Evolutionary conservation across 768 basidiomycete species (phyloP), one percentile per base, ranked within the genome.

Genomic region (Lentinula aciculospora): DNA sequence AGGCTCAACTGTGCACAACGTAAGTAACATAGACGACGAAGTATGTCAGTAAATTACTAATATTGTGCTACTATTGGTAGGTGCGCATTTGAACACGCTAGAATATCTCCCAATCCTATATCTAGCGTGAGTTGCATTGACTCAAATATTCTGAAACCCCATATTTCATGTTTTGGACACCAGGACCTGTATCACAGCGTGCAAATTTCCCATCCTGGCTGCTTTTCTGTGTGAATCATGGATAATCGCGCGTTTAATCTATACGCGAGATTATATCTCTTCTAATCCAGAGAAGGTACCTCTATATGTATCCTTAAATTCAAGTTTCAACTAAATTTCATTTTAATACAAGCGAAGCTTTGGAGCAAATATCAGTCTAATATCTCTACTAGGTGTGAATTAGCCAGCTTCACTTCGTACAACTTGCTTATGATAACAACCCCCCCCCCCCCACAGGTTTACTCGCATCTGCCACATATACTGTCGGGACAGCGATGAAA

Each of bases 1-100:
- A 55, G 67, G 42, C 81, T 80, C 68, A 81, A 81, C 66, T 81
- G 81, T 65, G 66, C 67, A n/a, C 81, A 81, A 56, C 75, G 80
- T 81, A 57, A 40, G 78, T 63, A 25, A 1, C 13, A 53, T 15
- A 2, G 19, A 1, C n/a, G 5, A 25, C 44, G 13, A 1, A 17
- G 25, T 13, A 8, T 10, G 15, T 27, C 13, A 56, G 42, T 32
- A n/a, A n/a, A n/a, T n/a, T n/a, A n/a, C 28, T 2, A 44, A 10
- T 45, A 19, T 5, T 28, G 37, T 23, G 9, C 5, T 25, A 15
- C 12, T 36, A 6, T 7, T 27, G 15, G 25, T 57, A 81, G 80
- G 79, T 27, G 76, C 78, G 7, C 80, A 82, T 63, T 76, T 78
- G 37, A 58, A 58, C 28, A 58, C 56, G 6, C 32, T 57, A 19